Conservation (phyloP, 495 filamentous ascomycete genomes). For the Penicillium lagena region DNA sequence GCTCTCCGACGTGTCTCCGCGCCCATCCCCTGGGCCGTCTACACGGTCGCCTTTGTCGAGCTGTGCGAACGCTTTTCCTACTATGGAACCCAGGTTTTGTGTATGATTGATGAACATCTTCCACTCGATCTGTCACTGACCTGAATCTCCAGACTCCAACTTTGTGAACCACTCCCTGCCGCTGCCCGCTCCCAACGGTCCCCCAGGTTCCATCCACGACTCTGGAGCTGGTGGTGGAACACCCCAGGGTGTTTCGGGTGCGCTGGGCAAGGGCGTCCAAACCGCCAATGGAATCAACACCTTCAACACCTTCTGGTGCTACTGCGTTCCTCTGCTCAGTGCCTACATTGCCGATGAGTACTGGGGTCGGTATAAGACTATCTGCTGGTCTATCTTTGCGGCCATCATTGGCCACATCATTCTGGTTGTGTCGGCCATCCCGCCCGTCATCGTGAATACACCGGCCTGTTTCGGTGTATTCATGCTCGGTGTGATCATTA, state of each 20-base stretch:
- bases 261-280: constrained; percentile 13
- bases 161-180: constrained; percentile 19
- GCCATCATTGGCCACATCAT: constrained; percentile 62
- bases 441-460: constrained; percentile 50
- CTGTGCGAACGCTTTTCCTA: constrained; percentile 75
- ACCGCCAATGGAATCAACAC: constrained; percentile 18
- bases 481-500: constrained; percentile 51
- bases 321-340: constrained; percentile 60
- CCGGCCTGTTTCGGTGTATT: constrained; percentile 48
- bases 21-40: constrained; percentile 19
- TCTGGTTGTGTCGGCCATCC: constrained; percentile 56
- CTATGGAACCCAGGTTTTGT: constrained; percentile 18
- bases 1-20: constrained; percentile 17
- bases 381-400: constrained; percentile 49
- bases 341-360: constrained; percentile 69
- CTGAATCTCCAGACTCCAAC: constrained; percentile 5
- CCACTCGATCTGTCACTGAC: background rate
- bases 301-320: constrained; percentile 68
- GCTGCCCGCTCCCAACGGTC: constrained; percentile 8
- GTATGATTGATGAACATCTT: constrained; percentile 1
- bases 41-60: constrained; percentile 66
- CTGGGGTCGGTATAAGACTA: constrained; percentile 66
- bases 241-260: constrained; percentile 16
- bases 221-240: constrained; percentile 15
- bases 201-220: constrained; percentile 14